Evolutionary conservation across 768 basidiomycete genomes (phyloP), one percentile per base, ranked within the genome.

Genomic region (Gyrodon lividus): DNA sequence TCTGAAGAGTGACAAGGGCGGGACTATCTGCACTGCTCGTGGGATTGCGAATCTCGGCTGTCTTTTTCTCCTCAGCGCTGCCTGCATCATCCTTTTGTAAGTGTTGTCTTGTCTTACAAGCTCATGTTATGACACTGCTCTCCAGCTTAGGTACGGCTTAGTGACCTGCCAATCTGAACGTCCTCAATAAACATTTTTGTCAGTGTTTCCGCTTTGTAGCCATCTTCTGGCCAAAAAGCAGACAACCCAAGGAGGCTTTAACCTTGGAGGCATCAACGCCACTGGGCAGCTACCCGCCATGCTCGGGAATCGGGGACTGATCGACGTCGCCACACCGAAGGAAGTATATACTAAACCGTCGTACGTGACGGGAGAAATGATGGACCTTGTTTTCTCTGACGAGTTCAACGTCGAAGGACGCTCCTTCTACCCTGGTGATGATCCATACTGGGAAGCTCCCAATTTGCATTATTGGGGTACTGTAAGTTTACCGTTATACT

Each of bases 341-440:
- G 70, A 76, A 16, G 66, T 67, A 20, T 69, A 75, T 70, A 74
- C 64, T 42, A 73, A 69, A 46, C 57, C 63, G 38, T 66, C 71
- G 0, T 83, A 76, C 61, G 70, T 52, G 59, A 59, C 67, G 1
- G 7, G 68, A 14, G 66, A 70, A 28, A 70, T 72, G 4, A 37
- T 70, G 61, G 67, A 75, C 70, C 72, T 88, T 47, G 82, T 90
- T 16, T 93, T 90, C 68, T 85, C 82, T 1, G 90, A 93, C 63
- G 91, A 92, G 72, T 93, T 93, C 66, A 81, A 92, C 52, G 65
- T 63, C 20, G 86, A 87, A 2, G 89, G 88, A 0, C 72, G 87
- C 10, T 74, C 81, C 6, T 89, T 89, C 63, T 84, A 82, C 67
- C 77, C 83, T 3, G 89, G 82, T 2, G 82, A 84, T 52, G 84